A percentile compares a stretch with the other conserved stretches of the same genome.
Evolutionary conservation across 202 grass and related monocot species (phyloP).

Genomic region (Saccharum hybrid): DNA sequence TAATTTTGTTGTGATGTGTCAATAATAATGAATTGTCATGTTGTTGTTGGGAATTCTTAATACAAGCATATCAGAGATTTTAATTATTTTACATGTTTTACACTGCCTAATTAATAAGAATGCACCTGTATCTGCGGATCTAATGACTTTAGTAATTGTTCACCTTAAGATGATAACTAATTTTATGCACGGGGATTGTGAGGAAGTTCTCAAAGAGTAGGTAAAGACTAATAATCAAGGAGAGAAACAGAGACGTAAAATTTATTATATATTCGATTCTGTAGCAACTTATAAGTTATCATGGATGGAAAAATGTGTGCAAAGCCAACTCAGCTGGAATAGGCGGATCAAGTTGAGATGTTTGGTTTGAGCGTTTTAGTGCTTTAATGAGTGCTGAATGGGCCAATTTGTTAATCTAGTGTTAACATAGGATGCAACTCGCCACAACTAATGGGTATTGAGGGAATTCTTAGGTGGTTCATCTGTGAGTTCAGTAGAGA

Average conservation of each 20-base stretch:
- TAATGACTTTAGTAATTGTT: neutral
- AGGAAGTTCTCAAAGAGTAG: neutral
- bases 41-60: neutral
- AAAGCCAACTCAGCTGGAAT: neutral
- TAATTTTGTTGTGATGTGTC: neutral
- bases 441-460: neutral
- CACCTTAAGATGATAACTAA: constrained; percentile 10
- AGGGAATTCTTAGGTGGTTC: constrained; percentile 9
- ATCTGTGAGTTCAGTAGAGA: constrained; percentile 13
- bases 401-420: neutral
- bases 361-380: neutral
- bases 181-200: neutral
- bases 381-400: neutral
- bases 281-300: constrained; percentile 3
- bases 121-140: neutral
- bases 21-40: neutral
- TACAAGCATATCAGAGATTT: neutral
- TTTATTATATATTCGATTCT: neutral
- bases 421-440: constrained; percentile 2
- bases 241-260: neutral
- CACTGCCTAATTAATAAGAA: neutral
- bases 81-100: neutral
- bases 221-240: neutral
- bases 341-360: neutral
- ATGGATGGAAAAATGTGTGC: neutral